A percentile compares a stretch with the other conserved stretches of the same genome.
phyloP scores from a whole-genome alignment of 2,329 filamentous ascomycete genomes.

The Trichoderma guizhouense region DNA sequence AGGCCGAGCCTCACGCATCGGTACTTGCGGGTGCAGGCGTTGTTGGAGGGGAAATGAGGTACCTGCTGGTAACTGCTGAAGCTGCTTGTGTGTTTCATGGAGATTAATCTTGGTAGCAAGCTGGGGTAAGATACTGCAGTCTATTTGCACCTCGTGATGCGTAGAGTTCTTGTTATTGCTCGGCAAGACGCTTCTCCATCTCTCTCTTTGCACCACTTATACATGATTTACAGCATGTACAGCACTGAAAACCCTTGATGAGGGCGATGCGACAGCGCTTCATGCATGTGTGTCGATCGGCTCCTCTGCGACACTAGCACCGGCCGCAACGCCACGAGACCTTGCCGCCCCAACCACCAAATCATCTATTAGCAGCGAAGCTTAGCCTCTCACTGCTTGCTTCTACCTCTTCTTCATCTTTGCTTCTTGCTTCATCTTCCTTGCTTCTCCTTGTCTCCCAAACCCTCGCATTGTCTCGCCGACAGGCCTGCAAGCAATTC shows the following conservation, averaged over 20 bases:
- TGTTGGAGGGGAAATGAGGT: neutral
- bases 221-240: neutral
- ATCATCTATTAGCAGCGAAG: neutral
- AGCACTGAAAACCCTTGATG: neutral
- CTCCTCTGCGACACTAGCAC: neutral
- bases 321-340: neutral
- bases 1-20: neutral
- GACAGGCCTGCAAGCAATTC: neutral
- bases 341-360: neutral
- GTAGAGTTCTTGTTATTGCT: no score
- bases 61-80: neutral
- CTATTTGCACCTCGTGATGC: neutral
- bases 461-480: neutral
- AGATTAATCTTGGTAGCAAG: neutral
- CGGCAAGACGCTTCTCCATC: no score
- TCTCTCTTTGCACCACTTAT: neutral
- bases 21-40: neutral
- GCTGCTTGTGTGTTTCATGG: neutral
- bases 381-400: neutral
- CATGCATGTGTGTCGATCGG: neutral
- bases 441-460: neutral
- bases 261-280: neutral
- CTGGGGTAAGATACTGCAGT: neutral
- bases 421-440: neutral
- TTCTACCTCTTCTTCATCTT: neutral